These are phyloP conservation scores for Aureobasidium lini DNA, from an alignment of 2,329 filamentous ascomycete species.

Conservation along the genomic window DNA sequence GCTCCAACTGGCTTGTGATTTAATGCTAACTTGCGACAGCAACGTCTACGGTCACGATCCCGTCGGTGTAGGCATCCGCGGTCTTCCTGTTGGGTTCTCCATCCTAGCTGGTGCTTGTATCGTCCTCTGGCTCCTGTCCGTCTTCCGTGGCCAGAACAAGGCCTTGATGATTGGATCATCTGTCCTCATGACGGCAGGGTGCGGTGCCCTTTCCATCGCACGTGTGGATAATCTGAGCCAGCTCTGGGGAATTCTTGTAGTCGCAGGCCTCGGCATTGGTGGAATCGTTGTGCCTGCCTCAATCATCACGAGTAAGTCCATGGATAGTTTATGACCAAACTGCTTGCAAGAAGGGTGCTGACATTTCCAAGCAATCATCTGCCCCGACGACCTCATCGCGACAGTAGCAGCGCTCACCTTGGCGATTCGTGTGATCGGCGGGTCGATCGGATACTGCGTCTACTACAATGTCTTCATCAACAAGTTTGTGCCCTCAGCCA, in stretches of 20 bases:
- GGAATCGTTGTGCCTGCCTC: constrained; percentile 61
- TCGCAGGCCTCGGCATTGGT: constrained; percentile 58
- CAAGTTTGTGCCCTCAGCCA: constrained; percentile 40
- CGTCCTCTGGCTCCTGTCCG: constrained; percentile 50
- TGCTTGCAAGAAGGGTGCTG: background rate
- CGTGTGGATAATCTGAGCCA: constrained; percentile 28
- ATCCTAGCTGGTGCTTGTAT: constrained; percentile 56
- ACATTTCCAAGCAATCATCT: constrained; percentile 48
- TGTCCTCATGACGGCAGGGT: constrained; percentile 56
- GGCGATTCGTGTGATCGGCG: constrained; percentile 61
- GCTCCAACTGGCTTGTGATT: background rate
- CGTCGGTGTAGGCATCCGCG: constrained; percentile 55
- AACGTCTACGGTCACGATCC: constrained; percentile 61
- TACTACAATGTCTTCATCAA: constrained; percentile 48
- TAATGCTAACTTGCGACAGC: constrained; percentile 12
- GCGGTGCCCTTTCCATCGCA: constrained; percentile 26
- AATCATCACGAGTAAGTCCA: constrained; percentile 44
- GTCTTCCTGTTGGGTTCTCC: constrained; percentile 56
- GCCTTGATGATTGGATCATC: constrained; percentile 53
- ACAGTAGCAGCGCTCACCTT: constrained; percentile 62
- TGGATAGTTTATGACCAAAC: background rate
- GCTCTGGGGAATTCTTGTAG: constrained; percentile 51
- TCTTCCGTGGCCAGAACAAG: constrained; percentile 52
- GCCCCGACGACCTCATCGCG: constrained; percentile 62
- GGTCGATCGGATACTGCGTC: constrained; percentile 45